Conservation (phyloP, 257 asterid genomes). For the Nicotiana benthamiana region DNA sequence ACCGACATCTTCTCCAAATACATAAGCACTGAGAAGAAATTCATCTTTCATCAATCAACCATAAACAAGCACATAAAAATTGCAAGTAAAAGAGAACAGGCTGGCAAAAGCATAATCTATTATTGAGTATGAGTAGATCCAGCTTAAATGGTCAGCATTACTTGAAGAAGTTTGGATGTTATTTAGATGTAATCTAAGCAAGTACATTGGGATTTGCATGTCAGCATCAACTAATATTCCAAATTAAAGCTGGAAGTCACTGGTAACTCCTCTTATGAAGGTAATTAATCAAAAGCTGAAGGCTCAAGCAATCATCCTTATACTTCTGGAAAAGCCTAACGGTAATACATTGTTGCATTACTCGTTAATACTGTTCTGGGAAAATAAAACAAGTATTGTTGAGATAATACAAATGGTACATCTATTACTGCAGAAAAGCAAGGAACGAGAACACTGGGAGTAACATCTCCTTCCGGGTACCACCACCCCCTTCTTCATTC, state of each 20-base stretch:
- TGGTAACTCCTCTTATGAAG: neutral
- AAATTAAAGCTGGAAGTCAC: neutral
- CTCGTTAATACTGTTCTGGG: neutral
- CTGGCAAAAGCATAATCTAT: neutral
- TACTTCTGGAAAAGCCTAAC: neutral
- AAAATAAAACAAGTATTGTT: neutral
- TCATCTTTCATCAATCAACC: neutral
- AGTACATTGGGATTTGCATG: neutral
- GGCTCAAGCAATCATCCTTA: neutral
- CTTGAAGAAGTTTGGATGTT: neutral
- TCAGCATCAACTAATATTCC: neutral
- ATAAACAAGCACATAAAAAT: neutral
- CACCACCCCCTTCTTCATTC: neutral
- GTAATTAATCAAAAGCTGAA: neutral
- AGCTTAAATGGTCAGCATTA: neutral
- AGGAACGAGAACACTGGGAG: neutral
- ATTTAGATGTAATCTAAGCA: neutral
- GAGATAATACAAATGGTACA: neutral
- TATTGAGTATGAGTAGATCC: neutral
- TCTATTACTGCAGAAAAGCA: neutral
- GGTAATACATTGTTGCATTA: neutral
- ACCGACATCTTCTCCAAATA: slow-evolving; percentile 96
- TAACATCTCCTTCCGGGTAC: too few species aligned
- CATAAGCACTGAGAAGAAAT: slow-evolving; percentile 49
- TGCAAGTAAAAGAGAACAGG: neutral